These are phyloP conservation scores for Talaromyces wortmannii DNA, from an alignment of 495 filamentous ascomycete genomes.

Conservation along the genomic window DNA sequence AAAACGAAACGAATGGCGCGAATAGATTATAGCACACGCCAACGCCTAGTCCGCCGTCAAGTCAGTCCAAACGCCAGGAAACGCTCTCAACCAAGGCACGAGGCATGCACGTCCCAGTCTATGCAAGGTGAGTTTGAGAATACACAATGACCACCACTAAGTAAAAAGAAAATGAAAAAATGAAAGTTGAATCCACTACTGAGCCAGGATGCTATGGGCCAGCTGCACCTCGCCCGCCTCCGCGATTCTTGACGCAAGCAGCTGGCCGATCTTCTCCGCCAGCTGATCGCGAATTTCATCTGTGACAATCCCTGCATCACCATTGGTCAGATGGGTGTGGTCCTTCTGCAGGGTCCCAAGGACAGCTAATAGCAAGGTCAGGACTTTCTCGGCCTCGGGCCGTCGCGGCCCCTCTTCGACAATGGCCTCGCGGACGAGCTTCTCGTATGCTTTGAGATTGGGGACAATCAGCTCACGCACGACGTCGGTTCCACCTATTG, in stretches of 20 bases:
- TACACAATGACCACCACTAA: background rate
- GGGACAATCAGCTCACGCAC: slow-evolving; percentile 76
- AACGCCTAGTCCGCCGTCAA: background rate
- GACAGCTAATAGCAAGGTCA: slow-evolving; percentile 54
- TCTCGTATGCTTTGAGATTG: slow-evolving; percentile 72
- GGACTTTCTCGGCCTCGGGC: slow-evolving; percentile 55
- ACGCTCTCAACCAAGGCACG: background rate
- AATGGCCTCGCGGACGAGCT: slow-evolving; percentile 60
- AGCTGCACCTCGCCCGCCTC: slow-evolving; percentile 38
- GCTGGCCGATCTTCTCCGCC: slow-evolving; percentile 51
- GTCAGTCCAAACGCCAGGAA: background rate
- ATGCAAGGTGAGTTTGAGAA: background rate
- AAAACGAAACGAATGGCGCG: too few species aligned
- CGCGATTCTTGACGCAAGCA: slow-evolving; percentile 46
- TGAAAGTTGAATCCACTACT: background rate
- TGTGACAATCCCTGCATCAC: slow-evolving; percentile 35
- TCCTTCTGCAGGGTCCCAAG: slow-evolving; percentile 40
- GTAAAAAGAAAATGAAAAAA: background rate
- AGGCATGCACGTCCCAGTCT: background rate
- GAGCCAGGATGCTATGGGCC: slow-evolving; percentile 26
- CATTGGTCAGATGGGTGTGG: slow-evolving; percentile 31
- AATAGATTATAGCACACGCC: too few species aligned
- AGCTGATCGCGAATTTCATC: slow-evolving; percentile 48
- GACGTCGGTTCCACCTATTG: slow-evolving; percentile 69
- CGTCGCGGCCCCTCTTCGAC: slow-evolving; percentile 43